Conservation (phyloP, 2,329 filamentous ascomycete genomes). For the Ophiostoma sp. region DNA sequence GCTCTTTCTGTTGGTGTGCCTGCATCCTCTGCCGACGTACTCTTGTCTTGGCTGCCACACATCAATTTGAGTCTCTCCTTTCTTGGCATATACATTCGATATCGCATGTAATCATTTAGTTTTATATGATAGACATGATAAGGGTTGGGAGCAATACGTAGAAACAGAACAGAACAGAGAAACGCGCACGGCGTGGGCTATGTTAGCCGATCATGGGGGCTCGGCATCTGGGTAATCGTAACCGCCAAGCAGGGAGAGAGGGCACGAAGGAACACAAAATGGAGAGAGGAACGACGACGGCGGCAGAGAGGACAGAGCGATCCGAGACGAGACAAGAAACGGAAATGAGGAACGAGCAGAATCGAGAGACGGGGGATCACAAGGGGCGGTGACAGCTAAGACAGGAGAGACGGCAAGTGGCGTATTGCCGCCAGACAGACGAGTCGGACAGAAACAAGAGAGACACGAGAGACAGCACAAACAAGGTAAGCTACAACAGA, state of each 20-base stretch:
- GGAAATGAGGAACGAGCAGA: background rate
- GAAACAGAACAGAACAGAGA: background rate
- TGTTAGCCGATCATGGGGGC: background rate
- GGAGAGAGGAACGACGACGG: background rate
- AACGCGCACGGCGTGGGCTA: too few species aligned
- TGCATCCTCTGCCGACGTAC: background rate
- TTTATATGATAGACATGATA: background rate
- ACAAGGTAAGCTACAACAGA: too few species aligned
- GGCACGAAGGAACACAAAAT: background rate
- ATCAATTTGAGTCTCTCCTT: background rate
- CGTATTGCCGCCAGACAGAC: background rate
- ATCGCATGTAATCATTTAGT: background rate
- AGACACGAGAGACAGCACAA: background rate
- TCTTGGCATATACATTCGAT: background rate
- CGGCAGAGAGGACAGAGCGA: background rate
- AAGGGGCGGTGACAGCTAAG: constrained; percentile 2
- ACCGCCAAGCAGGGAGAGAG: constrained; percentile 2
- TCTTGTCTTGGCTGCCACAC: background rate
- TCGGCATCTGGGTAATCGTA: constrained; percentile 6
- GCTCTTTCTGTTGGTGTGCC: background rate
- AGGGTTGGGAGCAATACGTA: background rate
- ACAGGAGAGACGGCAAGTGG: background rate
- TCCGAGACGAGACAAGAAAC: background rate
- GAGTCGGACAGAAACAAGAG: background rate
- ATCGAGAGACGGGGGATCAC: background rate